Conservation (phyloP, 2,329 filamentous ascomycete species). For the Botrytis tulipae region DNA sequence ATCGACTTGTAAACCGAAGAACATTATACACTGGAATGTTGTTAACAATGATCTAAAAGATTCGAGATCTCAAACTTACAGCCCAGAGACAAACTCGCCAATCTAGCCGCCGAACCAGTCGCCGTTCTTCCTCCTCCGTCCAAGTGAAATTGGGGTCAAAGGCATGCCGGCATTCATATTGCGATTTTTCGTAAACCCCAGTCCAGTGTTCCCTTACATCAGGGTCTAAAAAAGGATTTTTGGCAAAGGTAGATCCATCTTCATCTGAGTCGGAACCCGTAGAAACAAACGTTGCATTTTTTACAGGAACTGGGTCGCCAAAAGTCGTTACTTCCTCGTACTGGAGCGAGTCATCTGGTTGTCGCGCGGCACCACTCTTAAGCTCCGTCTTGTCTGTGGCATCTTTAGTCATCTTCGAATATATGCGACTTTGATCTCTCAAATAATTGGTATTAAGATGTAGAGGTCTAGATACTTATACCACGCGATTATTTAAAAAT, state of each 20-base stretch:
- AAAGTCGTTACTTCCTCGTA: constrained; percentile 27
- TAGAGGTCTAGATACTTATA: constrained; percentile 2
- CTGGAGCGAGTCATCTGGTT: constrained; percentile 18
- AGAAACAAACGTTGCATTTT: neutral
- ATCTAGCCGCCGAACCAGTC: constrained; percentile 31
- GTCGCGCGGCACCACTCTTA: neutral
- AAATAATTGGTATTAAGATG: neutral
- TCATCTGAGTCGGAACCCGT: constrained; percentile 25
- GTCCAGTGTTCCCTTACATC: constrained; percentile 31
- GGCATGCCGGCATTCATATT: constrained; percentile 33
- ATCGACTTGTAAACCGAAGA: constrained; percentile 60
- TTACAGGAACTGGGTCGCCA: constrained; percentile 22
- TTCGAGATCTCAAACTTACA: constrained; percentile 20
- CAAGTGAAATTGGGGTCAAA: constrained; percentile 33
- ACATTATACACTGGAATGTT: constrained; percentile 59
- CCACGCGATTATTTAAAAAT: neutral
- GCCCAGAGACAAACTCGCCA: constrained; percentile 31
- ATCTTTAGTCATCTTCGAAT: constrained; percentile 15
- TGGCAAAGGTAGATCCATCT: constrained; percentile 22
- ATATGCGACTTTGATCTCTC: neutral
- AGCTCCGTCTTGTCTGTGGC: constrained; percentile 1
- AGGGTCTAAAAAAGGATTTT: constrained; percentile 33
- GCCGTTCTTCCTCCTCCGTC: constrained; percentile 33
- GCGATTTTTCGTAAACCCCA: constrained; percentile 31
- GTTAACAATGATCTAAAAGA: neutral